Base-by-base conservation (phyloP, 441 rosid species). In the Biscutella auriculata region DNA sequence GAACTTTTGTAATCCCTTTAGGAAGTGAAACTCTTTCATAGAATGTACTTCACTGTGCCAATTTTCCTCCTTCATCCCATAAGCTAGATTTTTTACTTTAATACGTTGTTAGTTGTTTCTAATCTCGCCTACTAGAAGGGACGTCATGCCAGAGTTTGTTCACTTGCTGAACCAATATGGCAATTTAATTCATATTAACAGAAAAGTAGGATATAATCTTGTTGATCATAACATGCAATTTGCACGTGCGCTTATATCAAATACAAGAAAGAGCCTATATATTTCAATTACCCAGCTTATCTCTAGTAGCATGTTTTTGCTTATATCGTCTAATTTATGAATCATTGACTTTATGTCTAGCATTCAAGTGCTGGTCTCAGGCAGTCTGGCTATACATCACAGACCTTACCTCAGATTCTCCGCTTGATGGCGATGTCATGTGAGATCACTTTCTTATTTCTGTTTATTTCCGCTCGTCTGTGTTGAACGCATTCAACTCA, bases 281-380 rank as follows among this genome's bases (percentile, higher is more conserved):
- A 44, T 28, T 37, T 53, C 28, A 53, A 47, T 37, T 16, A n/a
- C 11, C 9, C 26, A 40, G 26, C 57, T 47, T 30, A 23, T 41
- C 44, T 26, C 45, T 41, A 34, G 0, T 55, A 41, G n/a, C 11
- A 60, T 16, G 37, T 23, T 37, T 23, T 53, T 48, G 33, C 67
- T 9, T 36, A 58, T 42, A 40, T 48, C 11, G 5, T 19, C 63
- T 68, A 46, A 54, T 55, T 12, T 46, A n/a, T 27, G 34, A 16
- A 25, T 62, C 35, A 8, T 21, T 61, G 41, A 8, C 27, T 47
- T 55, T 49, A 50, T 71, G 42, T 75, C 56, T 77, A 93, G 98
- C 98, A 33, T 85, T 93, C 58, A 93, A 84, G 75, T 91, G 95
- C 79, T 91, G 98, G 98, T 82, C 90, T 73, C 95, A 88, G 72